Conservation (phyloP, 1,284 basidiomycete genomes). For the Ustilago sp. region DNA sequence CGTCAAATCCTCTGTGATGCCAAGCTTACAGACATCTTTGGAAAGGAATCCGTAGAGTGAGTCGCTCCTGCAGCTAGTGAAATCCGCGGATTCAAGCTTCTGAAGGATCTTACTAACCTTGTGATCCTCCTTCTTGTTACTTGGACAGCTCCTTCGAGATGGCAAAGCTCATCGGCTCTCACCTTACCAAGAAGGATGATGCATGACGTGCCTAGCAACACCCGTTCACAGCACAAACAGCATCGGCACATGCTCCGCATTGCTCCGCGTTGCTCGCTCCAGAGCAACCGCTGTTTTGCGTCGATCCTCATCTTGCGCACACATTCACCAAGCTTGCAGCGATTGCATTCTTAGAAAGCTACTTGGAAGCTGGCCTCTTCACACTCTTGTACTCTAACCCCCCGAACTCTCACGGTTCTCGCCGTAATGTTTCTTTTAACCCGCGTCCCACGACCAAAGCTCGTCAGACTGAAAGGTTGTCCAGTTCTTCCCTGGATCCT, state of each 20-base stretch:
- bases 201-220: conserved; percentile 20
- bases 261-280: no score
- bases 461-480: not conserved
- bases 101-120: not conserved
- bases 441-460: not conserved
- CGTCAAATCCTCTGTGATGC: conserved; percentile 81
- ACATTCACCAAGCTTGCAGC: conserved; percentile 3
- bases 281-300: not conserved
- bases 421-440: conserved; percentile 19
- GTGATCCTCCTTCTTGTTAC: not conserved
- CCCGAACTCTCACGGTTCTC: not conserved
- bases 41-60: conserved; percentile 78
- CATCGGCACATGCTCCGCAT: not conserved
- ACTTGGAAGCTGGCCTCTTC: not conserved
- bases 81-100: not conserved
- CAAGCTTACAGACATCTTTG: conserved; percentile 78
- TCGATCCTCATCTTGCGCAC: not conserved
- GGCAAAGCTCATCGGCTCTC: conserved; percentile 67
- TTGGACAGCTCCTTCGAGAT: conserved; percentile 66
- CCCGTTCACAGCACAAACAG: not conserved
- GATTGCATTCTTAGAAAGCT: not conserved
- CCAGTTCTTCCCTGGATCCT: not conserved
- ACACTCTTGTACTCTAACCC: conserved; percentile 30
- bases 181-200: conserved; percentile 64
- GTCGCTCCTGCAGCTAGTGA: conserved; percentile 16